These are phyloP conservation scores for Torulaspora maleeae DNA, from an alignment of 805 yeast genomes.

Conservation along the genomic window DNA sequence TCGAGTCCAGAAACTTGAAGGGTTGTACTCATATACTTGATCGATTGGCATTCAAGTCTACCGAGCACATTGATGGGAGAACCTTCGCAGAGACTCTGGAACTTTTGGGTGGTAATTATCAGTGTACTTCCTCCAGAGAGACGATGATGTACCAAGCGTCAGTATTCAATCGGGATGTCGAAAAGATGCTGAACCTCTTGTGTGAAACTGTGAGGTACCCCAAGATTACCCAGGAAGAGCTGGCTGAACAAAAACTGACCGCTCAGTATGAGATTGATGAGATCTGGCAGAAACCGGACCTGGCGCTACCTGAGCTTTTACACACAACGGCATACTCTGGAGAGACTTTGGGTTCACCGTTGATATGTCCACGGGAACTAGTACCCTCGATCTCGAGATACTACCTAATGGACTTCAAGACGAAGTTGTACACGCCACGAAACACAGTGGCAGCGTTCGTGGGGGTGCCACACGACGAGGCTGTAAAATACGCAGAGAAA, in stretches of 20 bases:
- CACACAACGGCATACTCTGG: constrained; percentile 74
- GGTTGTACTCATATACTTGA: constrained; percentile 85
- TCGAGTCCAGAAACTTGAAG: constrained; percentile 53
- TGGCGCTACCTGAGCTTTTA: constrained; percentile 82
- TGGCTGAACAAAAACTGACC: constrained; percentile 65
- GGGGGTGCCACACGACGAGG: constrained; percentile 70
- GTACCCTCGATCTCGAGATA: constrained; percentile 50
- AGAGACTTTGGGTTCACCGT: constrained; percentile 79
- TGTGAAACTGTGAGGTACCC: constrained; percentile 78
- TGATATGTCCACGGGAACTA: constrained; percentile 71
- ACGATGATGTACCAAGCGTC: constrained; percentile 91
- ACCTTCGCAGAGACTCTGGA: constrained; percentile 74
- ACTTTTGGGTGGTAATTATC: constrained; percentile 86
- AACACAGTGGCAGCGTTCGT: constrained; percentile 80
- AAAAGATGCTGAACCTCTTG: constrained; percentile 67
- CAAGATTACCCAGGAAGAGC: constrained; percentile 58
- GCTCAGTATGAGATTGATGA: constrained; percentile 81
- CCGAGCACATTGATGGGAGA: constrained; percentile 51
- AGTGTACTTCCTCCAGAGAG: constrained; percentile 89
- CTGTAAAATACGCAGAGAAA: constrained; percentile 56
- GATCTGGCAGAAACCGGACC: constrained; percentile 75
- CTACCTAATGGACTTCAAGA: constrained; percentile 56
- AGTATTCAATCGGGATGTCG: constrained; percentile 82
- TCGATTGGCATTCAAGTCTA: constrained; percentile 77
- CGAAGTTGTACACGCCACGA: constrained; percentile 68